Conservation (phyloP, 2,329 filamentous ascomycete genomes). For the Beauveria australis region DNA sequence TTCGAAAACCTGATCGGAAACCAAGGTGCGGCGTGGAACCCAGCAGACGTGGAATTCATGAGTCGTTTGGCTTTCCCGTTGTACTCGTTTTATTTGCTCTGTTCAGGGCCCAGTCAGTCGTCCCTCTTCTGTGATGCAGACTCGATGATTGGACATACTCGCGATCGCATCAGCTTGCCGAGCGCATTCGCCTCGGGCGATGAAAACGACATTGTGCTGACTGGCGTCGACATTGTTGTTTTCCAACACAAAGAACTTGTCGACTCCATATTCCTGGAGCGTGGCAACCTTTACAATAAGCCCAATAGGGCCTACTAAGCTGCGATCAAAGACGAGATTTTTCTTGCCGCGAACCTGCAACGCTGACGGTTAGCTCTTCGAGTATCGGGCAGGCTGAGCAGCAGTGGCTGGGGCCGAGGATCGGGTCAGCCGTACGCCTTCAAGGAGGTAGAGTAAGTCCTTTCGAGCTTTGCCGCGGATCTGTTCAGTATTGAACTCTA, state of each 20-base stretch:
- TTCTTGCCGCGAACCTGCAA: conserved; percentile 93
- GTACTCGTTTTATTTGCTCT: conserved; percentile 89
- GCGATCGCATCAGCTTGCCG: conserved; percentile 79
- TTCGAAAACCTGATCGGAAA: conserved; percentile 86
- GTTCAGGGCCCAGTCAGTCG: conserved; percentile 21
- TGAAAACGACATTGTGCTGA: conserved; percentile 90
- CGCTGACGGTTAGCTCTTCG: conserved; percentile 12
- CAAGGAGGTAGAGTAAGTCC: conserved; percentile 82
- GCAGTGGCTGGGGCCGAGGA: conserved; percentile 1
- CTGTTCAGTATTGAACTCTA: conserved; percentile 65
- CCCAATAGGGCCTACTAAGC: conserved; percentile 80
- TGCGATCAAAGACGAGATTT: conserved; percentile 89
- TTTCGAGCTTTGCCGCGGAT: conserved; percentile 76
- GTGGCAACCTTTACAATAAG: conserved; percentile 92
- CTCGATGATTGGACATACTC: conserved; percentile 49
- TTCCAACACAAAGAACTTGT: conserved; percentile 94
- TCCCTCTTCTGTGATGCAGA: background rate
- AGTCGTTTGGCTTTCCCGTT: conserved; percentile 77
- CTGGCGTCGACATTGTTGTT: conserved; percentile 92
- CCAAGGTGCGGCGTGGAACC: conserved; percentile 83
- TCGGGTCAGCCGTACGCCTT: conserved; percentile 59
- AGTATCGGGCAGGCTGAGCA: background rate
- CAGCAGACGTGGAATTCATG: conserved; percentile 98
- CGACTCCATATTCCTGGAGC: conserved; percentile 92
- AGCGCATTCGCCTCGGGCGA: conserved; percentile 83